Evolutionary conservation across 495 filamentous ascomycete species (phyloP).

Genomic region (Daldinia bambusicola): DNA sequence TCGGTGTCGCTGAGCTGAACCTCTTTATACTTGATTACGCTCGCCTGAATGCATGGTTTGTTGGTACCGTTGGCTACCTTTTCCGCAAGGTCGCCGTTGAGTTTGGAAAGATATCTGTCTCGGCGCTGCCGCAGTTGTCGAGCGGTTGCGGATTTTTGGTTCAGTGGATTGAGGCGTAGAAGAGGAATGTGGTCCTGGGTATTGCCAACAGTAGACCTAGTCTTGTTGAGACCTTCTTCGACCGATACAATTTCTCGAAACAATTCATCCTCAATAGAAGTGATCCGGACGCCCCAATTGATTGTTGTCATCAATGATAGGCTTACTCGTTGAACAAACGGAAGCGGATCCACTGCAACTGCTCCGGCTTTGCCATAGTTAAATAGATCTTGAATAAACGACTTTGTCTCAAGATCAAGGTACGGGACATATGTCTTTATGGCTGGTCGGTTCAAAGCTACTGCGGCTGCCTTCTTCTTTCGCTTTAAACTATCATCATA

Average conservation of each 20-base stretch:
- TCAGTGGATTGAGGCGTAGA: constrained; percentile 67
- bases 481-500: constrained; percentile 71
- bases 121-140: constrained; percentile 67
- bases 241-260: constrained; percentile 73
- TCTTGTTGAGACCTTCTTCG: constrained; percentile 68
- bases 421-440: constrained; percentile 69
- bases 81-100: constrained; percentile 65
- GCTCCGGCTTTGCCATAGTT: constrained; percentile 63
- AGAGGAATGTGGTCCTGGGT: constrained; percentile 73
- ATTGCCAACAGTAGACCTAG: constrained; percentile 70
- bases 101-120: constrained; percentile 65
- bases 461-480: constrained; percentile 70
- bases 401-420: constrained; percentile 68
- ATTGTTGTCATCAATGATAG: constrained; percentile 68
- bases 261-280: constrained; percentile 64
- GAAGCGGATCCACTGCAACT: constrained; percentile 67
- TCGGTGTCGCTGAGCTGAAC: constrained; percentile 67
- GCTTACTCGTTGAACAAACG: constrained; percentile 68
- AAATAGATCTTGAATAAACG: constrained; percentile 68
- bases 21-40: constrained; percentile 70
- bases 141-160: constrained; percentile 59
- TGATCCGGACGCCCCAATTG: constrained; percentile 70
- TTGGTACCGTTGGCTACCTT: constrained; percentile 68
- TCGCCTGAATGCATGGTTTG: constrained; percentile 71
- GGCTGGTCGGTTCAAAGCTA: constrained; percentile 69